These are phyloP conservation scores for Cicer judaicum DNA, from an alignment of 306 rosid genomes.

Conservation along the genomic window DNA sequence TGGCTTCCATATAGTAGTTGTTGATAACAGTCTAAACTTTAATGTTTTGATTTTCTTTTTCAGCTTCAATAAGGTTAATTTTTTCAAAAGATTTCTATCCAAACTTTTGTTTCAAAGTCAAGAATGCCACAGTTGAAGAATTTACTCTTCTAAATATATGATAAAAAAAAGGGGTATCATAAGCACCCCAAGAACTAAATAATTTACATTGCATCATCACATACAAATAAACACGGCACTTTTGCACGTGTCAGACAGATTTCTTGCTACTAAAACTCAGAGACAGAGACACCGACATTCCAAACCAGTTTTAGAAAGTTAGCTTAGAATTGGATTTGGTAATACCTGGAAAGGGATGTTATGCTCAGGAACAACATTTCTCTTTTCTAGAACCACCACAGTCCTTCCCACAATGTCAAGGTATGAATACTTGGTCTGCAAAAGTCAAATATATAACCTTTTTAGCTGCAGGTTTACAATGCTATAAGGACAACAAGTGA, in stretches of 20 bases:
- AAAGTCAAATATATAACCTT: constrained; percentile 41
- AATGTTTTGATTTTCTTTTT: constrained; percentile 12
- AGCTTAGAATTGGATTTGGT: constrained; percentile 23
- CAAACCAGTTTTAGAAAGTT: constrained; percentile 11
- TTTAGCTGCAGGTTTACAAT: constrained; percentile 23
- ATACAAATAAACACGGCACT: constrained; percentile 12
- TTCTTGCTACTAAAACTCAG: constrained; percentile 9
- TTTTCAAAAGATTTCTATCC: neutral
- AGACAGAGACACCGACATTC: constrained; percentile 5
- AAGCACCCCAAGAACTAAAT: neutral
- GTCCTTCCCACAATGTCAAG: constrained; percentile 95
- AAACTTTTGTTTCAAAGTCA: constrained; percentile 22
- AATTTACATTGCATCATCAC: constrained; percentile 19
- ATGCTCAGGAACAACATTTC: constrained; percentile 90
- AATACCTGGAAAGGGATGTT: constrained; percentile 87
- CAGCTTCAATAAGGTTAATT: constrained; percentile 13
- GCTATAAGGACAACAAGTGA: constrained; percentile 28
- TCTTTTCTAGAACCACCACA: constrained; percentile 87
- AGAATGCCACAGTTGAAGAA: neutral
- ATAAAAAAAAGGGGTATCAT: neutral
- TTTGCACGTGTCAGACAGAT: neutral
- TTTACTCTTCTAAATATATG: neutral
- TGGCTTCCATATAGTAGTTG: constrained; percentile 2
- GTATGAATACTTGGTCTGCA: constrained; percentile 89
- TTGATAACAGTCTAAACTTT: neutral